Conservation (phyloP, 495 filamentous ascomycete genomes). For the Saxophila tyrrhenica region DNA sequence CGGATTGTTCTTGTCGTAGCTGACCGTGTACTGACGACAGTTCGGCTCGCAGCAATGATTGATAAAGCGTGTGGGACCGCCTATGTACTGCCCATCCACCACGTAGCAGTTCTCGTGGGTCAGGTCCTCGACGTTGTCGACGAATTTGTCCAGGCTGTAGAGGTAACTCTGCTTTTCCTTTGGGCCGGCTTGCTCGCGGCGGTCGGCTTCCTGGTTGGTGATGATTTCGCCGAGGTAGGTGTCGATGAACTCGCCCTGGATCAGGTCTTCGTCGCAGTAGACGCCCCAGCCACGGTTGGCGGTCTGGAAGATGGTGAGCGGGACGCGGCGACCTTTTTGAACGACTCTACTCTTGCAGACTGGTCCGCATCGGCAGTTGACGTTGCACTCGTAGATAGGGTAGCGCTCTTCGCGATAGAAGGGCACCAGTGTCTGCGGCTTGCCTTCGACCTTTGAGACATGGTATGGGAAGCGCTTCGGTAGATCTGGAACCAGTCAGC, state of each 20-base stretch:
- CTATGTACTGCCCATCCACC: slow-evolving; percentile 48
- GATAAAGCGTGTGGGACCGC: slow-evolving; percentile 49
- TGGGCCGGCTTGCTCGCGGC: slow-evolving; percentile 44
- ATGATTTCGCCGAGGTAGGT: slow-evolving; percentile 84
- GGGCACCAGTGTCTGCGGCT: slow-evolving; percentile 14
- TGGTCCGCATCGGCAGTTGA: slow-evolving; percentile 51
- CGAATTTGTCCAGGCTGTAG: slow-evolving; percentile 73
- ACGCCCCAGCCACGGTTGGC: slow-evolving; percentile 71
- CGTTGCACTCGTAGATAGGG: slow-evolving; percentile 80
- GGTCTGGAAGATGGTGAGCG: slow-evolving; percentile 75
- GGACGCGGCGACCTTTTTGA: slow-evolving; percentile 61
- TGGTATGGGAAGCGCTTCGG: slow-evolving; percentile 33
- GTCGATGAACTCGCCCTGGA: slow-evolving; percentile 76
- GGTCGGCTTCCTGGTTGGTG: slow-evolving; percentile 53
- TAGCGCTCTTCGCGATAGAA: slow-evolving; percentile 41
- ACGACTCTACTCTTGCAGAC: slow-evolving; percentile 73
- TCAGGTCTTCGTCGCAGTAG: slow-evolving; percentile 53
- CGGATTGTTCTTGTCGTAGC: slow-evolving; percentile 62
- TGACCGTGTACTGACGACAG: slow-evolving; percentile 71
- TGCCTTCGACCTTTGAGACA: slow-evolving; percentile 9
- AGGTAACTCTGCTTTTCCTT: slow-evolving; percentile 57
- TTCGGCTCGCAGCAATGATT: slow-evolving; percentile 63
- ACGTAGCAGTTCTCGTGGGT: slow-evolving; percentile 34
- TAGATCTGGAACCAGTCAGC: slow-evolving; percentile 4
- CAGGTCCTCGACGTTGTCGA: slow-evolving; percentile 31